Evolutionary conservation across 306 rosid genomes (phyloP).

Genomic region (Carpinus fangiana): DNA sequence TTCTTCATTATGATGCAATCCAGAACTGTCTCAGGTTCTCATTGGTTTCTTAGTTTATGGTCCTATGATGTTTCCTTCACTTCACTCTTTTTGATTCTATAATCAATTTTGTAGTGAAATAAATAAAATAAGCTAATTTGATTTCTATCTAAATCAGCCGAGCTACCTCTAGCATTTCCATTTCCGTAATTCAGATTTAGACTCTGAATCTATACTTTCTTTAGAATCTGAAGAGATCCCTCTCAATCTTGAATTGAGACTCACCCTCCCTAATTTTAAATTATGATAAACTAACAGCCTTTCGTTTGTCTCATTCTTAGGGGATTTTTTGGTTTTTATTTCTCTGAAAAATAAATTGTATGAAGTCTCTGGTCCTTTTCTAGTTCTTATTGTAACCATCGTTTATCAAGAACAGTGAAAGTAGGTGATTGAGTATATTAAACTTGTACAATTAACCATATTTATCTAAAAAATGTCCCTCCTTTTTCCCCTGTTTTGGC

Average conservation of each 20-base stretch:
- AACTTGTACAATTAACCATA: too few relatives aligned
- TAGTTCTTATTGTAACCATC: not conserved
- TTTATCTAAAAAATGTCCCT: not conserved
- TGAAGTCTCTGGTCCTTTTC: not conserved
- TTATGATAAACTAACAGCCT: not conserved
- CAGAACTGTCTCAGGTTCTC: slow-evolving; percentile 76
- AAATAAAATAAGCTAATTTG: too few relatives aligned
- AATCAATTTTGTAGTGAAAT: too few relatives aligned
- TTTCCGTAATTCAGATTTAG: too few relatives aligned
- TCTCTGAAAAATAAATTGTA: not conserved
- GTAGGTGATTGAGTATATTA: not conserved
- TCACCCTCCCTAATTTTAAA: not conserved
- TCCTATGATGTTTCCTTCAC: slow-evolving; percentile 1
- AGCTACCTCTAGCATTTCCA: too few relatives aligned
- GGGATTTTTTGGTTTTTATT: not conserved
- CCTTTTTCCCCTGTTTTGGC: not conserved
- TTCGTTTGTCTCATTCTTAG: not conserved
- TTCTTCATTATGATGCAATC: slow-evolving; percentile 77
- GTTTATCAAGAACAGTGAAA: not conserved
- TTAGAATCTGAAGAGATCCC: too few relatives aligned
- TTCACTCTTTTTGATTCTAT: too few relatives aligned
- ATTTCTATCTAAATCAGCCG: too few relatives aligned
- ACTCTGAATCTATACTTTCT: too few relatives aligned
- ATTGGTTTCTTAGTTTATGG: slow-evolving; percentile 20
- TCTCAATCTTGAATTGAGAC: too few relatives aligned